Evolutionary conservation across 306 rosid species (phyloP).

Genomic region (Elaeagnus macrophylla): DNA sequence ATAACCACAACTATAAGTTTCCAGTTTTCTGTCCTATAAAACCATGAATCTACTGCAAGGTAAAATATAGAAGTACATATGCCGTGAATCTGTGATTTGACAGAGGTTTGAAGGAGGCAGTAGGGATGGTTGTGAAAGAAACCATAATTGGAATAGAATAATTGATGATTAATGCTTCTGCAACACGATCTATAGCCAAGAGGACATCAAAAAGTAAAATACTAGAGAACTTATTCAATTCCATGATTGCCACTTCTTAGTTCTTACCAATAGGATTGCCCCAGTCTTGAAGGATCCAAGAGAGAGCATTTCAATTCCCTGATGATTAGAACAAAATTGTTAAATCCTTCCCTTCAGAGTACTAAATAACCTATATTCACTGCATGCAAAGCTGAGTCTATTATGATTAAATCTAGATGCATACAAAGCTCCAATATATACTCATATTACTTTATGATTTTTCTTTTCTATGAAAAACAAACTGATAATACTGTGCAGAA

Average conservation of each 20-base stretch:
- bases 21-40: too few relatives aligned
- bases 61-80: too few relatives aligned
- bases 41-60: too few relatives aligned
- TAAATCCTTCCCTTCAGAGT: constrained; percentile 7
- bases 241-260: constrained; percentile 12
- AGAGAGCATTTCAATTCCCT: constrained; percentile 99
- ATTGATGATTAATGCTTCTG: neutral
- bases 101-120: neutral
- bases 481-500: too few relatives aligned
- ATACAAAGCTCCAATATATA: too few relatives aligned
- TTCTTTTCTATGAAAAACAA: too few relatives aligned
- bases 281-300: constrained; percentile 99
- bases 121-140: neutral
- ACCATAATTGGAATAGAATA: neutral
- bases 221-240: neutral
- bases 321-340: constrained; percentile 19
- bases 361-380: neutral
- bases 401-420: too few relatives aligned
- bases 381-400: neutral
- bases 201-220: neutral
- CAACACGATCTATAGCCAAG: neutral
- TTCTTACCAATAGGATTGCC: constrained; percentile 75
- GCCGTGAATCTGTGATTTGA: neutral
- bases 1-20: too few relatives aligned
- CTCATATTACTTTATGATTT: too few relatives aligned